A percentile compares a stretch with the other conserved stretches of the same genome.
These are phyloP conservation scores for Chaetomium globosum DNA, from an alignment of 2,329 filamentous ascomycete genomes.

Conservation along the genomic window DNA sequence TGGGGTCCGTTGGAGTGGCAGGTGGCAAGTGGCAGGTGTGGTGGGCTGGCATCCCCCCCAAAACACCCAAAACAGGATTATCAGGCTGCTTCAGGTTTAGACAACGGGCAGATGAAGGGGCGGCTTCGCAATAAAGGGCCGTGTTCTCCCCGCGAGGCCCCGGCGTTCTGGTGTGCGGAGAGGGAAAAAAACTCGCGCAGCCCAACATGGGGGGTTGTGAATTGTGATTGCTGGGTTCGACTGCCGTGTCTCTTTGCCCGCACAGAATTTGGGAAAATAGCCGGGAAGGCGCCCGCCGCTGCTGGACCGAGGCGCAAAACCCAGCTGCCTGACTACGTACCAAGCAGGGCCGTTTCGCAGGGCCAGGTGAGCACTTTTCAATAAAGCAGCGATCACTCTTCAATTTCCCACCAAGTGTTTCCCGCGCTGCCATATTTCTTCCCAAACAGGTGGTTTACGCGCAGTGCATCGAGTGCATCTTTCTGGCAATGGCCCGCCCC, in stretches of 20 bases:
- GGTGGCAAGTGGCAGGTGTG: conserved; percentile 9
- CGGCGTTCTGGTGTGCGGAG: conserved; percentile 22
- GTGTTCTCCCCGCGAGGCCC: conserved; percentile 4
- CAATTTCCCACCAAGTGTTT: conserved; percentile 12
- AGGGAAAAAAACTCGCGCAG: conserved; percentile 23
- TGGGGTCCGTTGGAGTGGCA: not conserved
- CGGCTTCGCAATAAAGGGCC: conserved; percentile 21
- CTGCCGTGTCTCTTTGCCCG: conserved; percentile 26
- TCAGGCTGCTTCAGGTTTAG: conserved; percentile 25
- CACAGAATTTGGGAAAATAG: conserved; percentile 25
- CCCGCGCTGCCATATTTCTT: conserved; percentile 10
- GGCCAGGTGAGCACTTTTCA: conserved; percentile 29
- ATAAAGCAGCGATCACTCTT: conserved; percentile 27
- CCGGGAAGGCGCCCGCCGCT: conserved; percentile 29
- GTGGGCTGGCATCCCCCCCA: conserved; percentile 1
- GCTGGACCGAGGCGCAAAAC: conserved; percentile 19
- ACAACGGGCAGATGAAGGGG: conserved; percentile 9
- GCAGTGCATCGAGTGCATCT: not conserved
- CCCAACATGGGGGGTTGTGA: conserved; percentile 17
- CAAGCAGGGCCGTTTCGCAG: conserved; percentile 4
- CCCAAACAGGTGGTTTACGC: not conserved
- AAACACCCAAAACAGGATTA: not conserved
- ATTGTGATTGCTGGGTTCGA: conserved; percentile 26
- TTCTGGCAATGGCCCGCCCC: not conserved
- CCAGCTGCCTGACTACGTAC: conserved; percentile 5